Base-by-base conservation (phyloP, 352 stramenopile genomes). In the Thalassiosira allenii region DNA sequence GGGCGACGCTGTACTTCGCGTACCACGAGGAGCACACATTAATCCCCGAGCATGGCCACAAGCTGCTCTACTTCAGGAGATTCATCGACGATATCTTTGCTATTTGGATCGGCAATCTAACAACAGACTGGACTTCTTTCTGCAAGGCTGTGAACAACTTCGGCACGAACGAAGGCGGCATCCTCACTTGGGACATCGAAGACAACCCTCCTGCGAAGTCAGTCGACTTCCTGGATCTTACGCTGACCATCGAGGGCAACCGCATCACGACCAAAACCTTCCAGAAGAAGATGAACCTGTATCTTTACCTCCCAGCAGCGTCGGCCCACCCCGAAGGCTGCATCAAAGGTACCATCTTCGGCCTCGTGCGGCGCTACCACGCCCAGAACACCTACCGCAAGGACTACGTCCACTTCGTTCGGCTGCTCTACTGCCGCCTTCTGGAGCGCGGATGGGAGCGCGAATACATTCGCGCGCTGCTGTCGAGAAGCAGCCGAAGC, bases 231-330 rank as follows among this genome's bases (percentile, higher is more conserved):
- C 37, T 83, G 1, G 75, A 83, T 51, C 58, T 75, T 25, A 75
- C 58, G 2, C 43, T 83, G 17, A 52, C 29, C 1, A 75, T 83
- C 54, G 41, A 64, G 17, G 9, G 4, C 4, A 4, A 40, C 9
- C 5, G 11, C 23, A 67, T 82, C 41, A 52, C 33, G 12, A 72
- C 64, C 12, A 51, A 62, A 32, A 82, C 74, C 20, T 82, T 52
- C 64, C 71, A 87, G 61, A 84, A 87, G 41, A 29, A 17, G 2
- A 67, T 84, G 37, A 83, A 87, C 32, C 75, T 84, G 4, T 85
- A 85, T 37, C 66, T 76, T 0, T 88, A 85, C 47, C 62, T 82
- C 11, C 68, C 69, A 30, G 52, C 75, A 40, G 22, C 41, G 12
- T 85, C 75, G 9, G 47, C 27, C 1, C 70, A 84, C 33, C 64